These are phyloP conservation scores for Cajanus cajan DNA, from an alignment of 306 rosid genomes.

Conservation along the genomic window DNA sequence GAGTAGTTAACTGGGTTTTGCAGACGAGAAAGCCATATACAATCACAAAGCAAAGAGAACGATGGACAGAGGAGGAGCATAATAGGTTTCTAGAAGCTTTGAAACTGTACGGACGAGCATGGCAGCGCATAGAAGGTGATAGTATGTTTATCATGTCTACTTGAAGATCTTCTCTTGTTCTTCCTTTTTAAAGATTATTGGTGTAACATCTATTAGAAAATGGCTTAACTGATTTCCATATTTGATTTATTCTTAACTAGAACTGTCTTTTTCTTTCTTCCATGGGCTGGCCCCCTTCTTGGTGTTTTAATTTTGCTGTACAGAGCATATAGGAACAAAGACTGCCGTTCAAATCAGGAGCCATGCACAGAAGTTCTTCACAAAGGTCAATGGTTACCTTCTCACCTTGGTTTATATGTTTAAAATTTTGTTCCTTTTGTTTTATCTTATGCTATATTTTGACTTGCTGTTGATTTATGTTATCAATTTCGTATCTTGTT, in stretches of 20 bases:
- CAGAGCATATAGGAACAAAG: slow-evolving; percentile 99
- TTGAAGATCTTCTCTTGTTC: background rate
- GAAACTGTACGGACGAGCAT: slow-evolving; percentile 95
- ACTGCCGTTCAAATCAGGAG: slow-evolving; percentile 99
- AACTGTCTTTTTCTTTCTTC: slow-evolving; percentile 12
- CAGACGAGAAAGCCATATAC: slow-evolving; percentile 94
- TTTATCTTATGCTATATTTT: slow-evolving; percentile 20
- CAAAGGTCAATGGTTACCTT: slow-evolving; percentile 81
- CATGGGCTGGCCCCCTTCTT: slow-evolving; percentile 4
- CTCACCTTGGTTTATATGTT: slow-evolving; percentile 37
- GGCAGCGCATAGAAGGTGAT: slow-evolving; percentile 98
- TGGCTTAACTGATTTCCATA: slow-evolving; percentile 15
- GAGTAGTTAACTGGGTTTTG: slow-evolving; percentile 31
- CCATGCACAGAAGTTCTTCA: slow-evolving; percentile 99
- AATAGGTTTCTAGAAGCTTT: slow-evolving; percentile 87
- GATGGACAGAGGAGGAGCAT: slow-evolving; percentile 99
- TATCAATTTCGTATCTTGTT: background rate
- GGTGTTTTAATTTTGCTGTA: slow-evolving; percentile 38
- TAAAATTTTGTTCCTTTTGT: slow-evolving; percentile 9
- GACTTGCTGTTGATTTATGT: slow-evolving; percentile 3
- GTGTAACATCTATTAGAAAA: slow-evolving; percentile 16
- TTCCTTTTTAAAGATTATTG: slow-evolving; percentile 25
- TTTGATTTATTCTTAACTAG: slow-evolving; percentile 33
- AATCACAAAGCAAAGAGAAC: slow-evolving; percentile 95
- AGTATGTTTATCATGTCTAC: background rate